These are phyloP conservation scores for Colletotrichum theobromicola DNA, from an alignment of 2,329 filamentous ascomycete species.

Conservation along the genomic window DNA sequence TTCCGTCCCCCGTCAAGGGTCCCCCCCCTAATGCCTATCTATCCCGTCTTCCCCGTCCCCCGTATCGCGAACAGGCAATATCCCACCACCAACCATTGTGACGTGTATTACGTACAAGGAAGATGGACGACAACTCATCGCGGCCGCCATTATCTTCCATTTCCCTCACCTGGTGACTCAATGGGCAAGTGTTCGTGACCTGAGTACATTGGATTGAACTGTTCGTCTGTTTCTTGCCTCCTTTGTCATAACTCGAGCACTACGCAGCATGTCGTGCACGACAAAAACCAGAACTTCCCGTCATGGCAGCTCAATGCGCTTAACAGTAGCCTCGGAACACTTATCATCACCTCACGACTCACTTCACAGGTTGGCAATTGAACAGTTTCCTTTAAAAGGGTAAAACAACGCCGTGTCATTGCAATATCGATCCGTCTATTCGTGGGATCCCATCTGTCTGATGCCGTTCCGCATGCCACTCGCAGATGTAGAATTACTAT, in stretches of 20 bases:
- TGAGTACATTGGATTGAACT: not conserved
- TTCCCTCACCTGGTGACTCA: not conserved
- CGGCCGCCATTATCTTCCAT: not conserved
- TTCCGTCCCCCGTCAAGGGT: not conserved
- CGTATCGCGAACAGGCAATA: conserved; percentile 10
- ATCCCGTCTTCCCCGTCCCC: not conserved
- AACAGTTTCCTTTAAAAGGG: not conserved
- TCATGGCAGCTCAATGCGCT: not conserved
- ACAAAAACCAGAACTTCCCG: not conserved
- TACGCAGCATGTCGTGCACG: not conserved
- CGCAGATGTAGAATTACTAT: conserved; percentile 21
- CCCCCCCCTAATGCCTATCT: not conserved
- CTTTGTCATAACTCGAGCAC: not conserved
- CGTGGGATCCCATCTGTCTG: conserved; percentile 12
- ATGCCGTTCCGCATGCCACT: conserved; percentile 20
- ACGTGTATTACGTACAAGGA: conserved; percentile 17
- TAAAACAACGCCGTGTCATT: conserved; percentile 6
- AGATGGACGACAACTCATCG: not conserved
- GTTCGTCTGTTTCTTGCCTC: not conserved
- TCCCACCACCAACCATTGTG: not conserved
- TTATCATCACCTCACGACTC: not conserved
- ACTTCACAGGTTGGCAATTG: not conserved
- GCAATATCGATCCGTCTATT: conserved; percentile 19
- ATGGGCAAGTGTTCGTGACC: not conserved
- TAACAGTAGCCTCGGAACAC: not conserved